Conservation (phyloP, 2,329 filamentous ascomycete species). For the Plenodomus tracheiphilus region DNA sequence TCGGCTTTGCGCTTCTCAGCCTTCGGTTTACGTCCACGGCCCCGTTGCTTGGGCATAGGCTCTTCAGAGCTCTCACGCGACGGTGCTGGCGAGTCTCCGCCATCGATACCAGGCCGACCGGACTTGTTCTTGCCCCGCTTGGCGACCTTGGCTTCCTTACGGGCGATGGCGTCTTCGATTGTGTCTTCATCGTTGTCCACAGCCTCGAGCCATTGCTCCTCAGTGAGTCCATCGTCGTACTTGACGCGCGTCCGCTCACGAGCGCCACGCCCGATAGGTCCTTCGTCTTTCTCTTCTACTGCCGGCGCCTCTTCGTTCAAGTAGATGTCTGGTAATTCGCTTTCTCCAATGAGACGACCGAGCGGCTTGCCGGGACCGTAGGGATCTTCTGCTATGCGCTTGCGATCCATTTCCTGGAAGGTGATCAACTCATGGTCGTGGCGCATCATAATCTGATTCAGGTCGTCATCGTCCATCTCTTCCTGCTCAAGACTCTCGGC, state of each 20-base stretch:
- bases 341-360: constrained; percentile 82
- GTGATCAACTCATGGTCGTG: constrained; percentile 74
- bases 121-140: constrained; percentile 77
- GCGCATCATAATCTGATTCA: constrained; percentile 92
- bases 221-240: constrained; percentile 96
- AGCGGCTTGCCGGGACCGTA: constrained; percentile 75
- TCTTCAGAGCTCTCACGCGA: constrained; percentile 85
- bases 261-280: constrained; percentile 77
- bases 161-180: constrained; percentile 87
- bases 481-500: constrained; percentile 79
- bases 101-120: constrained; percentile 56
- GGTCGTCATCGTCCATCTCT: constrained; percentile 97
- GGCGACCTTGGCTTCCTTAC: constrained; percentile 84
- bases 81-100: constrained; percentile 74
- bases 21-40: constrained; percentile 77
- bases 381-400: constrained; percentile 64
- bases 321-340: constrained; percentile 92
- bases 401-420: constrained; percentile 84
- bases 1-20: constrained; percentile 87
- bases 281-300: constrained; percentile 76
- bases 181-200: constrained; percentile 96
- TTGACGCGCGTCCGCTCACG: constrained; percentile 92
- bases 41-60: constrained; percentile 74
- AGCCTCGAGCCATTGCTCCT: constrained; percentile 98
- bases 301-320: constrained; percentile 82